phyloP scores from a whole-genome alignment of 2,329 filamentous ascomycete species.

The Aspergillus aculeatus region DNA sequence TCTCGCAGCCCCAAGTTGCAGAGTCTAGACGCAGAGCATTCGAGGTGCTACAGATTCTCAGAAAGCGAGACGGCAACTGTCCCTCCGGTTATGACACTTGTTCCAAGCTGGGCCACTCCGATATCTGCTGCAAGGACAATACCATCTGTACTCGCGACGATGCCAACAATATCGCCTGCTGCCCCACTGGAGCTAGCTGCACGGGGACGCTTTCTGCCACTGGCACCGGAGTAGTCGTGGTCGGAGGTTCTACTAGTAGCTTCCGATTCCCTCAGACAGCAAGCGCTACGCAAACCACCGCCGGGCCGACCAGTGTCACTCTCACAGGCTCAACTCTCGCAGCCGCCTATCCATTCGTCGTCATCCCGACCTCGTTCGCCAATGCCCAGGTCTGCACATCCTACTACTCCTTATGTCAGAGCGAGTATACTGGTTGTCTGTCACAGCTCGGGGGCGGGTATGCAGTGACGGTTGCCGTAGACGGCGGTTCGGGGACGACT shows the following conservation, averaged over 20 bases:
- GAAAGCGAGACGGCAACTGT: conserved; percentile 43
- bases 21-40: conserved; percentile 27
- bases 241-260: conserved; percentile 23
- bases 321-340: conserved; percentile 45
- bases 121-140: conserved; percentile 55
- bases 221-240: conserved; percentile 17
- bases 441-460: conserved; percentile 49
- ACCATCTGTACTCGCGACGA: conserved; percentile 57
- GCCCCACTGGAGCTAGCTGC: conserved; percentile 57
- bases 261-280: conserved; percentile 39
- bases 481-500: conserved; percentile 49
- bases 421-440: conserved; percentile 47
- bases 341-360: conserved; percentile 53
- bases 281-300: conserved; percentile 29
- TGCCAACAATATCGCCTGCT: conserved; percentile 61
- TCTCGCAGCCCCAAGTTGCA: conserved; percentile 27
- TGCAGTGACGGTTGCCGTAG: conserved; percentile 52
- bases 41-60: conserved; percentile 32
- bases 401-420: conserved; percentile 54
- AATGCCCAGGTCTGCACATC: conserved; percentile 53
- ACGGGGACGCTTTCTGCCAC: conserved; percentile 53
- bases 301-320: conserved; percentile 17
- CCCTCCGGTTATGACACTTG: conserved; percentile 55
- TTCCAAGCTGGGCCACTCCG: conserved; percentile 51
- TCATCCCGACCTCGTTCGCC: conserved; percentile 54